These are phyloP conservation scores for Chimonanthus praecox DNA, from an alignment of 164 flowering plant genomes.

Conservation along the genomic window DNA sequence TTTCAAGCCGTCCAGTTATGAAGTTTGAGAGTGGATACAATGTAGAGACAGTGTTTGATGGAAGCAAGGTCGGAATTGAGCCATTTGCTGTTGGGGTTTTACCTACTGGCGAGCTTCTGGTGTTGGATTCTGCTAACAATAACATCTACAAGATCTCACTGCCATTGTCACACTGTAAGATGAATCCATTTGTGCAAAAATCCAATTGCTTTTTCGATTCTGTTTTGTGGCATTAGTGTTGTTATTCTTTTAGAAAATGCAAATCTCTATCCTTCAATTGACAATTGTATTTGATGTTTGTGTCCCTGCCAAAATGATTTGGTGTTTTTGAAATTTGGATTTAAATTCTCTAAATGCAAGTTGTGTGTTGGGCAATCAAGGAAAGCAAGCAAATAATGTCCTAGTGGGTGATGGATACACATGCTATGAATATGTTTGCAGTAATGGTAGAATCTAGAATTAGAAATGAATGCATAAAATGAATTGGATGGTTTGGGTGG, in stretches of 20 bases:
- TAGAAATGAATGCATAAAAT: no score
- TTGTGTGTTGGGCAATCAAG: no score
- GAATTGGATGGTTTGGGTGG: no score
- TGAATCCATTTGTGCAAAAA: neutral
- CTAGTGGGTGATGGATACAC: no score
- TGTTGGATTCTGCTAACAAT: conserved; percentile 84
- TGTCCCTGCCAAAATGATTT: neutral
- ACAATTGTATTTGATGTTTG: neutral
- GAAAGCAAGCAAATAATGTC: no score
- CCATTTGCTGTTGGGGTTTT: conserved; percentile 71
- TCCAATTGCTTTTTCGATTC: neutral
- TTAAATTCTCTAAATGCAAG: neutral
- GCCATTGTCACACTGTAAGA: conserved; percentile 41
- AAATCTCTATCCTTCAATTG: neutral
- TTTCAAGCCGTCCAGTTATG: conserved; percentile 75
- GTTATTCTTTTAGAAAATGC: conserved; percentile 7
- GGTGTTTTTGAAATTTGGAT: neutral
- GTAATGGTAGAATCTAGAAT: no score
- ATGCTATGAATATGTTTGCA: no score
- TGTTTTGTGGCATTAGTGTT: conserved; percentile 5
- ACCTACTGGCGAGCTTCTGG: conserved; percentile 78
- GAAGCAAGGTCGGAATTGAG: conserved; percentile 94
- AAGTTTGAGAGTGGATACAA: conserved; percentile 86
- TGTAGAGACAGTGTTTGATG: conserved; percentile 97
- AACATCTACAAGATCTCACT: conserved; percentile 76